Conservation (phyloP, 2,329 filamentous ascomycete genomes). For the Fusarium sp. region DNA sequence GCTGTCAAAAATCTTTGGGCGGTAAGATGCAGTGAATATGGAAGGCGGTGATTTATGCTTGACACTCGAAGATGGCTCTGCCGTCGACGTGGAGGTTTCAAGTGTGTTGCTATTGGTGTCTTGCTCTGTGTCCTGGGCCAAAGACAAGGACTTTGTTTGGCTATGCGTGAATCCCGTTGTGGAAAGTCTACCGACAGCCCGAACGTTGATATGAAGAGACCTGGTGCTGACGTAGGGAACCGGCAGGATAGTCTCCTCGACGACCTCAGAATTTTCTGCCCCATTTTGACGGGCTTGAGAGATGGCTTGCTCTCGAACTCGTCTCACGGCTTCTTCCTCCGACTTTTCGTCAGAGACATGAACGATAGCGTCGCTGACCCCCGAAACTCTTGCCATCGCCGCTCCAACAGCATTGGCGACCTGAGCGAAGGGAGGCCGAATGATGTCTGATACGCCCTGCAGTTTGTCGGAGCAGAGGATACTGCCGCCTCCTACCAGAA, state of each 20-base stretch:
- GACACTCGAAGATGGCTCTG: neutral
- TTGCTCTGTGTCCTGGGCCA: neutral
- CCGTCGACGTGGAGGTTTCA: too few relatives aligned
- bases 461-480: conserved; percentile 54
- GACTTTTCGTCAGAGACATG: neutral
- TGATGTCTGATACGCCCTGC: conserved; percentile 49
- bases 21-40: neutral
- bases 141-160: fast-evolving
- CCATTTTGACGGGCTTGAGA: neutral
- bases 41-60: neutral
- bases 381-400: conserved; percentile 51
- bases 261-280: neutral
- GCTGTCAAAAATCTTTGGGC: neutral
- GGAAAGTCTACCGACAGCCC: neutral
- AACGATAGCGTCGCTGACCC: neutral
- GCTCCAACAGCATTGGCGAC: conserved; percentile 64
- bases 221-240: neutral
- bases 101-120: neutral
- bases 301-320: neutral
- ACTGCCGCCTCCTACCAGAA: conserved; percentile 57
- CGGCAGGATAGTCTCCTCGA: neutral
- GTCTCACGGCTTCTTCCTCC: neutral
- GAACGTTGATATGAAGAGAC: neutral
- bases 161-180: neutral
- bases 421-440: conserved; percentile 49